Conservation (phyloP, 768 basidiomycete species). For the Podaxis sp. region DNA sequence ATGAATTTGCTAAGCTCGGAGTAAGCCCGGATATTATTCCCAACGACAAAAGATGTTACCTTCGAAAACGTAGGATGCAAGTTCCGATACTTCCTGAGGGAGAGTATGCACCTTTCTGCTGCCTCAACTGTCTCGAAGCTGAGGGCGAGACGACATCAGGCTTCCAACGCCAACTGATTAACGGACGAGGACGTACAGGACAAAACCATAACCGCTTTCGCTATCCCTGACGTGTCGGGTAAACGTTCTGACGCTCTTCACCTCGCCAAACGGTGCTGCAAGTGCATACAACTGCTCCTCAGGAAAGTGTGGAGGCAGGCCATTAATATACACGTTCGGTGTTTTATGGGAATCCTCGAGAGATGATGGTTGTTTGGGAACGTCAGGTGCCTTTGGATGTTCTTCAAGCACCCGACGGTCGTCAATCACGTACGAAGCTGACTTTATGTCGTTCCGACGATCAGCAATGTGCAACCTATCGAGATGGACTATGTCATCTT, state of each 20-base stretch:
- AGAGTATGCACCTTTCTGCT: slow-evolving; percentile 73
- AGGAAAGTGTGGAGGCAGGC: slow-evolving; percentile 78
- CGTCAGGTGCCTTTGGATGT: background rate
- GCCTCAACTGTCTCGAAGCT: slow-evolving; percentile 70
- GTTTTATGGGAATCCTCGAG: slow-evolving; percentile 36
- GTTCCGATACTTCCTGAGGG: slow-evolving; percentile 70
- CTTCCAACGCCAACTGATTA: background rate
- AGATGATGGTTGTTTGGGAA: background rate
- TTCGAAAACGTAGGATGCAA: slow-evolving; percentile 88
- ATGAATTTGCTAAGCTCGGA: slow-evolving; percentile 55
- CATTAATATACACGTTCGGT: slow-evolving; percentile 88
- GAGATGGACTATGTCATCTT: slow-evolving; percentile 4
- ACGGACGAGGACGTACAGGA: slow-evolving; percentile 52
- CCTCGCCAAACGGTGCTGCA: slow-evolving; percentile 66
- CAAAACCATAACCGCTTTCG: slow-evolving; percentile 75
- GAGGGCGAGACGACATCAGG: slow-evolving; percentile 1
- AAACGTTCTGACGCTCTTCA: slow-evolving; percentile 81
- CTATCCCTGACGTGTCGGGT: slow-evolving; percentile 80
- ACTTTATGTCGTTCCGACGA: background rate
- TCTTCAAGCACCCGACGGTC: background rate
- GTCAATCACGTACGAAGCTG: background rate
- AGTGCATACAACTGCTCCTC: slow-evolving; percentile 79
- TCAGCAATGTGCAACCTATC: background rate
- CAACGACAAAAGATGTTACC: slow-evolving; percentile 35
- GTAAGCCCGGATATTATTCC: background rate